Conservation (phyloP, 257 asterid species). For the Euphrasia confusa region DNA sequence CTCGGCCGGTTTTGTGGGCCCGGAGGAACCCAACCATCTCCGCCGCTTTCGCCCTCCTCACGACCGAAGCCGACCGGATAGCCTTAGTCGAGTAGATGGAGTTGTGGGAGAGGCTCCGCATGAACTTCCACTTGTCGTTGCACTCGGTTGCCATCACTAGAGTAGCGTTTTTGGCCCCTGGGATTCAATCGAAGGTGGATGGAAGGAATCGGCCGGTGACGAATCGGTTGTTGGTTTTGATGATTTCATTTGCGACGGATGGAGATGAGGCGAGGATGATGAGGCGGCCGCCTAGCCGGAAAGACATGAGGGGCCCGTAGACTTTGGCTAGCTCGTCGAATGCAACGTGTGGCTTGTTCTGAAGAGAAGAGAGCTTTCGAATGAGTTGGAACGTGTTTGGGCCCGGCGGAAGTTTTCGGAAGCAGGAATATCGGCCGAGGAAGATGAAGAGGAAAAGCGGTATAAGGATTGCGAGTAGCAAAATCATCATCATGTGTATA, state of each 20-base stretch:
- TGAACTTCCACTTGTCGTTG: slow-evolving; percentile 18
- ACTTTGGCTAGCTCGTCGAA: background rate
- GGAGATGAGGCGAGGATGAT: slow-evolving; percentile 25
- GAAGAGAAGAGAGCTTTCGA: background rate
- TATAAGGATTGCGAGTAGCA: background rate
- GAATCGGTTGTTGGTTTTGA: slow-evolving; percentile 4
- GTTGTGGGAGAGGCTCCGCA: slow-evolving; percentile 3
- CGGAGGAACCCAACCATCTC: slow-evolving; percentile 5
- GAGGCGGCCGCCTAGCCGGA: slow-evolving; percentile 21
- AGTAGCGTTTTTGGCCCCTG: background rate
- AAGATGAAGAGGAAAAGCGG: background rate
- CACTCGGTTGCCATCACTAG: slow-evolving; percentile 12
- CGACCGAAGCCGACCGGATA: background rate
- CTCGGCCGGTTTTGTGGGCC: background rate
- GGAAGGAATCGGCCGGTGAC: slow-evolving; percentile 15
- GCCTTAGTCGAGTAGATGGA: slow-evolving; percentile 8
- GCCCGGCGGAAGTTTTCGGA: slow-evolving; percentile 20
- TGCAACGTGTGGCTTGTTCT: slow-evolving; percentile 17
- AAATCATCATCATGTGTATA: background rate
- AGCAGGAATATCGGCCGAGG: background rate
- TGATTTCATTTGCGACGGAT: background rate
- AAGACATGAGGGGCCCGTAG: slow-evolving; percentile 23
- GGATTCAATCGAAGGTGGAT: background rate
- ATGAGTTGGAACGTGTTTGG: slow-evolving; percentile 17
- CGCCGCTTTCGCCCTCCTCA: background rate